Evolutionary conservation across 2,329 filamentous ascomycete genomes (phyloP), one percentile per base, ranked within the genome.

Genomic region (Orbilia oligospora): DNA sequence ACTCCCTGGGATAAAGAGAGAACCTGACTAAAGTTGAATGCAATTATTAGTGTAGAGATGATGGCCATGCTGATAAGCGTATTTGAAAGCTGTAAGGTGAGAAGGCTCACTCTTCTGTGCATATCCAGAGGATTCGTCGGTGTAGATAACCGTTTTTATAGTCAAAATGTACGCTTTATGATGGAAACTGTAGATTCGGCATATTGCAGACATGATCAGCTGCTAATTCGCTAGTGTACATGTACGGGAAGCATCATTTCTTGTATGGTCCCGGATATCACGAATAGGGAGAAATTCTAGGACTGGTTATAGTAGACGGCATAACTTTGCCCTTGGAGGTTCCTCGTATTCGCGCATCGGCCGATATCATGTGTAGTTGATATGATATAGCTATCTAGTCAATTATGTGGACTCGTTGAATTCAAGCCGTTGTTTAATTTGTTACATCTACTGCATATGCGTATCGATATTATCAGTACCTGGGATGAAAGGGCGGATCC

Each of bases 261-360:
- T 41, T 3, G 38, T 9, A 5, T 10, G 12, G 36, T 38, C 36
- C 14, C n/a, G 41, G 14, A 38, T 14, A 38, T 38, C 36, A 38
- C 12, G 2, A 14, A 38, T 2, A 14, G 41, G 14, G 41, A 14
- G 38, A n/a, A n/a, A n/a, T n/a, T 16, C 12, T 14, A 41, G 12
- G 38, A 14, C 14, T 16, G 12, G 44, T 14, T 55, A 55, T 33
- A 27, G 36, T 1, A n/a, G 5, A 61, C 56, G 56, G 56, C 56
- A 61, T n/a, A 44, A 58, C n/a, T 9, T 1, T 27, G 20, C 36
- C 33, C 56, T 61, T 38, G 53, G 12, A 38, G 27, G 3, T 22
- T 44, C 9, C 56, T 61, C 56, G 56, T 61, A 61, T 61, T 61
- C 56, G 56, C 27, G 6, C 6, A 6, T 61, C 20, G 56, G 56